A percentile compares a stretch with the other conserved stretches of the same genome.
Evolutionary conservation across 2,329 filamentous ascomycete genomes (phyloP).

Genomic region (Arachnopeziza araneosa): DNA sequence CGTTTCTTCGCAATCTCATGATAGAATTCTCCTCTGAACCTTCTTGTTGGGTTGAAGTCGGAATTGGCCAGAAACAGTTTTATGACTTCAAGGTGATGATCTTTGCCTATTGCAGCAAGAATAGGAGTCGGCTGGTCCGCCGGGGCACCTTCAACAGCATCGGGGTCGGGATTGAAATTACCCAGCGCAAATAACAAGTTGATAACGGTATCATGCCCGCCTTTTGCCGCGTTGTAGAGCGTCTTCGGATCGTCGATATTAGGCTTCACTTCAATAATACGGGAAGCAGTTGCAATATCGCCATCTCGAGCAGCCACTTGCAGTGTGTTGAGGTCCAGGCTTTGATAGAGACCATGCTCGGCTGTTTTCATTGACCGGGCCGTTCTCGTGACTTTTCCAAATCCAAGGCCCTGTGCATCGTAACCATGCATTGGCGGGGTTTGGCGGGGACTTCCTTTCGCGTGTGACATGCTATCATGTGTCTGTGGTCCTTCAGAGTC

Average conservation of each 20-base stretch:
- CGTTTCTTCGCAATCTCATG: constrained; percentile 80
- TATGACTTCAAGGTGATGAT: constrained; percentile 83
- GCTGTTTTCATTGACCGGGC: constrained; percentile 56
- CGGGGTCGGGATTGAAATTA: constrained; percentile 61
- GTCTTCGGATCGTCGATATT: constrained; percentile 71
- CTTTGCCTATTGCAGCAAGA: constrained; percentile 85
- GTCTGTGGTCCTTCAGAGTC: constrained; percentile 5
- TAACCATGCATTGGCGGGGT: constrained; percentile 41
- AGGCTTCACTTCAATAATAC: constrained; percentile 51
- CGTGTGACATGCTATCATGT: constrained; percentile 34
- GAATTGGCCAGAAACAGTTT: constrained; percentile 71
- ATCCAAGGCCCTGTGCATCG: constrained; percentile 36
- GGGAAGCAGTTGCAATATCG: constrained; percentile 55
- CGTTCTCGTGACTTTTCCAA: constrained; percentile 30
- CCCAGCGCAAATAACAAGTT: constrained; percentile 42
- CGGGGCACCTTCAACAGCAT: constrained; percentile 49
- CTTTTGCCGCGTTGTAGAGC: constrained; percentile 84
- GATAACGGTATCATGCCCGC: constrained; percentile 65
- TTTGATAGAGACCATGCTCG: constrained; percentile 57
- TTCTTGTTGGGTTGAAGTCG: constrained; percentile 74
- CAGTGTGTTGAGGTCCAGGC: constrained; percentile 9
- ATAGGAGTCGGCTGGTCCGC: constrained; percentile 84
- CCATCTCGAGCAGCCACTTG: constrained; percentile 49
- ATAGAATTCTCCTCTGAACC: constrained; percentile 72
- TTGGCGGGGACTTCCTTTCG: constrained; percentile 50